These are phyloP conservation scores for Crithidia acanthocephali DNA, from an alignment of 208 protist genomes.

Conservation along the genomic window DNA sequence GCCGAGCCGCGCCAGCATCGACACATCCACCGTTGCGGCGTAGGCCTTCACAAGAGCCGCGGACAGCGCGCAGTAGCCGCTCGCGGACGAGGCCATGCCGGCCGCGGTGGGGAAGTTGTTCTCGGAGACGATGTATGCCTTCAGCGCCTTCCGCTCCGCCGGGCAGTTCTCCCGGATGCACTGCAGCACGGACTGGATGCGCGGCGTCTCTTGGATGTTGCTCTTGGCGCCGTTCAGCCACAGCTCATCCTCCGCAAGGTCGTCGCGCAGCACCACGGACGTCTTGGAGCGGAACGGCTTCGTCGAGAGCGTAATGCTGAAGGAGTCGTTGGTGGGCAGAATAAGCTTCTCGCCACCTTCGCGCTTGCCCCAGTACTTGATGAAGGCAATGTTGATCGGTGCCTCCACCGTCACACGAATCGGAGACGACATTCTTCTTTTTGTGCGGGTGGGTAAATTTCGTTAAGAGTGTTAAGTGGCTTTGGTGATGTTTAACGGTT, in stretches of 20 bases:
- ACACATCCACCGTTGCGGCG: conserved; percentile 77
- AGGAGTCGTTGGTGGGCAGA: conserved; percentile 97
- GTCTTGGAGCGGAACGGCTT: conserved; percentile 96
- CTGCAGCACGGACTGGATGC: conserved; percentile 82
- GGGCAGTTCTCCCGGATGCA: conserved; percentile 61
- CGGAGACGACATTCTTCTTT: conserved; percentile 26
- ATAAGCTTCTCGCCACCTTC: conserved; percentile 93
- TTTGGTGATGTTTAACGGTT: no score
- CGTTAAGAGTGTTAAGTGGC: not conserved
- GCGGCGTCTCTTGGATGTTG: conserved; percentile 67
- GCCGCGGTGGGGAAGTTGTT: conserved; percentile 99
- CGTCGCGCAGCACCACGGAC: conserved; percentile 82
- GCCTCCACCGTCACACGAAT: conserved; percentile 90
- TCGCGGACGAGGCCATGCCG: conserved; percentile 98
- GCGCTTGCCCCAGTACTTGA: conserved; percentile 99
- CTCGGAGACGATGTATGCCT: conserved; percentile 94
- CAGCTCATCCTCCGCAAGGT: conserved; percentile 84
- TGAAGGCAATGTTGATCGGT: conserved; percentile 99
- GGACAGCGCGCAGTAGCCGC: conserved; percentile 96
- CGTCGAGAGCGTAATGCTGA: conserved; percentile 96
- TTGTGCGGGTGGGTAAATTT: not conserved
- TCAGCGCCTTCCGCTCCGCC: conserved; percentile 43
- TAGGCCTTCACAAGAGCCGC: conserved; percentile 81
- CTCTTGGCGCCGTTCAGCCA: conserved; percentile 96
- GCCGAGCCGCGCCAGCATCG: conserved; percentile 90